Evolutionary conservation across 345 rosid species (phyloP), one percentile per base, ranked within the genome.

Genomic region (Jatropha curcas): DNA sequence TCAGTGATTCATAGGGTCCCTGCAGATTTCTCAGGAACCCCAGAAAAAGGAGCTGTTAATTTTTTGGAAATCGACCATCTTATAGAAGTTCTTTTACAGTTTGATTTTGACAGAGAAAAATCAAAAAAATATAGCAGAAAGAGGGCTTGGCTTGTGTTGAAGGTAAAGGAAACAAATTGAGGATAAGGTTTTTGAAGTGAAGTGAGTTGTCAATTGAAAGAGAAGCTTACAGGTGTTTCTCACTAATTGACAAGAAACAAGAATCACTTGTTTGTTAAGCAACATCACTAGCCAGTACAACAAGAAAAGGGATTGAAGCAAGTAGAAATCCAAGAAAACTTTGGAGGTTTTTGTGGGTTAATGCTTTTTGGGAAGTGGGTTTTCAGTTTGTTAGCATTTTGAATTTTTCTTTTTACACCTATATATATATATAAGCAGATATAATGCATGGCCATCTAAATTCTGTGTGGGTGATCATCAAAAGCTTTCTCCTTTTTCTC

Each of bases 231-330:
- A 39, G 51, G 52, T 41, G 53, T 68, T 72, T 58, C 22, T 30
- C 57, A 22, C 70, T 56, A 51, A 30, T 57, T 52, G 71, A 71
- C 71, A 68, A 65, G 70, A 50, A 71, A 61, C 55, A 68, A 52
- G 71, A 64, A 74, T 78, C 79, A 74, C 79, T 84, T 77, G 84
- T 74, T 63, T 62, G 78, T 77, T 76, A 72, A 75, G 72, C 83
- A 79, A 77, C 13, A 73, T 74, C 59, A 60, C n/a, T 24, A 56
- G 45, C 58, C 4, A 25, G n/a, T 45, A 30, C 62, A 68, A 55
- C 72, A 60, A 67, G 79, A 35, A 22, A 45, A 70, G 45, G 34
- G 27, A 43, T 17, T 14, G 37, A 74, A 12, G 39, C 51, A 9
- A 46, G 61, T 56, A 75, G 78, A 73, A 70, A 81, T 51, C 79